Evolutionary conservation across 106 monocot species (phyloP), one percentile per base, ranked within the genome.

Genomic region (Agapanthus africanus): DNA sequence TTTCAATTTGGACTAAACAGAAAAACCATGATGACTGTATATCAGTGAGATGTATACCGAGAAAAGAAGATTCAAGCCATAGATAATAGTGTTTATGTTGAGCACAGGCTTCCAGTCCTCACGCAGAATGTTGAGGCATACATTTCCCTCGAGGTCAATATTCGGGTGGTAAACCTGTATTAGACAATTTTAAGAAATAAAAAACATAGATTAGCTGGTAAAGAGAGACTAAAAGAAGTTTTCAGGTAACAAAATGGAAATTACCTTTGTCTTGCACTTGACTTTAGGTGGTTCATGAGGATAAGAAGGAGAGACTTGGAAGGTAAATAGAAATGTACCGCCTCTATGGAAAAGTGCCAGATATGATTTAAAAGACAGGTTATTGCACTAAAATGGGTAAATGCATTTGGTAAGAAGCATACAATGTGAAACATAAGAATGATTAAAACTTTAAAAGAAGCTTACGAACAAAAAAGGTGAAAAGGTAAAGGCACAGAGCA

Each of bases 81-180:
- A 94, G 37, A 94, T 76, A 46, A 94, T 69, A 62, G 94, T 94
- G 70, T 94, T 94, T 76, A 94, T 85, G 70, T 87, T 94, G 65
- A 90, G 94, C 27, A 94, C 94, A 59, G 94, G 94, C 70, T 94
- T 94, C 94, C 94, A 94, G 57, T 94, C 94, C 74, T 94, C 94
- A 70, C 94, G 94, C 21, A 94, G 79, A 72, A 94, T 90, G 77
- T 94, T 94, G 1, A 94, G 83, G 76, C 94, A 94, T n/a, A 94
- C 94, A 85, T 94, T 94, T 80, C 94, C 94, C 66, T 94, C 94
- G 56, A 94, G 74, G 62, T 94, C 94, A 77, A 94, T 94, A 61
- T 94, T 94, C 36, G 94, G 94, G 82, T 94, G 94, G 66, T 94
- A 90, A 51, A 90, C 85, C 94, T 94, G 76, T 32, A 83, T 68